These are phyloP conservation scores for Metarhizium sp. DNA, from an alignment of 2,329 filamentous ascomycete genomes.

Conservation along the genomic window DNA sequence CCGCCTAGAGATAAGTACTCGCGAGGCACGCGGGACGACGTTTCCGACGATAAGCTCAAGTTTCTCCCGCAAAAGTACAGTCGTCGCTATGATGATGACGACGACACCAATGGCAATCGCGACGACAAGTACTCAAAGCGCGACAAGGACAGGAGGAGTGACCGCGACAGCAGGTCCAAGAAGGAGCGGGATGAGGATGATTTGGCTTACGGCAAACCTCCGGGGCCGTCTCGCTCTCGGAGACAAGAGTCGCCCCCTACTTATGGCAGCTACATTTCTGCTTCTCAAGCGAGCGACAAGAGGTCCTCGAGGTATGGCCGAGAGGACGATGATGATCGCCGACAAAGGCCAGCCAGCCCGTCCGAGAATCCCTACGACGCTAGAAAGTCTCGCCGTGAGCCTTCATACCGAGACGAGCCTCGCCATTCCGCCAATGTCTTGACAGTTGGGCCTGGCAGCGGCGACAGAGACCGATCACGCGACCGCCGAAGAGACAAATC, in stretches of 20 bases:
- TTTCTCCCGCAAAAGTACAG: conserved; percentile 41
- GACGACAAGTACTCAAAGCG: conserved; percentile 9
- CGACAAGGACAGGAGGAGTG: conserved; percentile 17
- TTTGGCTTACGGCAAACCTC: conserved; percentile 38
- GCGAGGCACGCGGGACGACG: conserved; percentile 9
- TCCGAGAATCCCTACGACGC: conserved; percentile 12
- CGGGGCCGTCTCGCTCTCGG: conserved; percentile 16
- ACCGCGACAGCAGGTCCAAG: conserved; percentile 8
- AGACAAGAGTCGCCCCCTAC: conserved; percentile 12
- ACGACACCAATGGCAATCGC: not conserved
- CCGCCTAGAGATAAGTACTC: conserved; percentile 10
- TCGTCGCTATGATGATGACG: conserved; percentile 22
- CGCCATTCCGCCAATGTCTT: conserved; percentile 30
- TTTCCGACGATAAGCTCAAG: conserved; percentile 29
- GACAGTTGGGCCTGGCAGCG: conserved; percentile 29
- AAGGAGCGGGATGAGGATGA: conserved; percentile 30
- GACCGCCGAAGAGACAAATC: conserved; percentile 23
- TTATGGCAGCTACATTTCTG: conserved; percentile 19
- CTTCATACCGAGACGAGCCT: conserved; percentile 23
- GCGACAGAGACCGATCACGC: conserved; percentile 24
- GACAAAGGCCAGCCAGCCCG: conserved; percentile 5
- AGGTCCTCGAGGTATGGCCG: conserved; percentile 14
- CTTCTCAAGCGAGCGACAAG: conserved; percentile 10
- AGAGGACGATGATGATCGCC: conserved; percentile 5
- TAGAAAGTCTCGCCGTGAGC: conserved; percentile 12